phyloP scores from a whole-genome alignment of 129 eudicot genomes.

The Escallonia herrerae region DNA sequence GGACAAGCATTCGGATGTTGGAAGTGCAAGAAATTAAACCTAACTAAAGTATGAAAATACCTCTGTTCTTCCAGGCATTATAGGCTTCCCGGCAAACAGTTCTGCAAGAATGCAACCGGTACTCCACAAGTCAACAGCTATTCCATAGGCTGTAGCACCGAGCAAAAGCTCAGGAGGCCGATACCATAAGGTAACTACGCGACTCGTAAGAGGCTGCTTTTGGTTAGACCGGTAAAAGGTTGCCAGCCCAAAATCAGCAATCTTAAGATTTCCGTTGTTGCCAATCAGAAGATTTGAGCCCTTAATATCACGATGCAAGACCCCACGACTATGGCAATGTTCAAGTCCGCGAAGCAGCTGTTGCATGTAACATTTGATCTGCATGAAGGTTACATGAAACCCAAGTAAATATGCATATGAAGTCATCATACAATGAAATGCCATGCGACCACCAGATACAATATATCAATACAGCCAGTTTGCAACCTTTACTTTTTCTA shows the following conservation, averaged over 20 bases:
- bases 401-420: not conserved
- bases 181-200: slow-evolving; percentile 75
- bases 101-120: slow-evolving; percentile 71
- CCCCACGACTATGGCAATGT: slow-evolving; percentile 58
- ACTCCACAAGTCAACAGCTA: slow-evolving; percentile 69
- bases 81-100: slow-evolving; percentile 55
- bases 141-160: slow-evolving; percentile 65
- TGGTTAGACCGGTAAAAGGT: slow-evolving; percentile 39
- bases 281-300: slow-evolving; percentile 60
- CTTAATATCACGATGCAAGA: slow-evolving; percentile 67
- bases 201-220: slow-evolving; percentile 57
- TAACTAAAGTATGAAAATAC: slow-evolving; percentile 15
- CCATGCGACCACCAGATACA: not conserved
- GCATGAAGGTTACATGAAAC: slow-evolving; percentile 13
- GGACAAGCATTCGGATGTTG: not conserved
- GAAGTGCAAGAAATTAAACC: not conserved
- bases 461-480: no score
- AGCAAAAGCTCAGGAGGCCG: slow-evolving; percentile 68
- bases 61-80: slow-evolving; percentile 82
- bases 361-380: slow-evolving; percentile 59
- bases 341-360: slow-evolving; percentile 63
- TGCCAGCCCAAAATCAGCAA: slow-evolving; percentile 68
- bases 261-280: slow-evolving; percentile 51
- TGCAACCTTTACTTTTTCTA: no score
- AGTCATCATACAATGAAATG: no score